Percentiles rank a stretch among this genome's conserved stretches.
Evolutionary conservation across 1,284 basidiomycete genomes (phyloP).

Genomic region (Pascua guehoae): DNA sequence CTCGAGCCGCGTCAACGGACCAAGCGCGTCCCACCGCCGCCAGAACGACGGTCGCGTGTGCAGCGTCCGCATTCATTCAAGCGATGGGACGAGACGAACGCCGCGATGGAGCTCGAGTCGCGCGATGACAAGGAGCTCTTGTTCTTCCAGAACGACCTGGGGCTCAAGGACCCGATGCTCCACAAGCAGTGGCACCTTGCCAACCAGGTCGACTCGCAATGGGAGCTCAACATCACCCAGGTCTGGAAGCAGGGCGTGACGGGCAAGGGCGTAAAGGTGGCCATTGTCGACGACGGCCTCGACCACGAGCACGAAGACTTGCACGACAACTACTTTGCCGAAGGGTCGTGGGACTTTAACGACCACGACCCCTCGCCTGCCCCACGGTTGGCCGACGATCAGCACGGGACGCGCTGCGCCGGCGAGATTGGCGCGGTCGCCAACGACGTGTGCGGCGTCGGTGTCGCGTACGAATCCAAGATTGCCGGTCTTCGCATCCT

Average conservation of each 20-base stretch:
- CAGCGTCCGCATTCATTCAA: background rate
- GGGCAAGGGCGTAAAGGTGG: slow-evolving; percentile 80
- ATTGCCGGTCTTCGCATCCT: slow-evolving; percentile 93
- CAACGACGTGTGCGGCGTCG: slow-evolving; percentile 91
- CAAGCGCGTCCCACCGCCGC: slow-evolving; percentile 12
- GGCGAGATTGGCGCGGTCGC: slow-evolving; percentile 89
- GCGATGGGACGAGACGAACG: slow-evolving; percentile 1
- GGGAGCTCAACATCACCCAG: slow-evolving; percentile 55
- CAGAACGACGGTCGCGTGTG: background rate
- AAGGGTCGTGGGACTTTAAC: slow-evolving; percentile 95
- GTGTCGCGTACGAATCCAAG: slow-evolving; percentile 86
- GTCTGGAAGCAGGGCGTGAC: slow-evolving; percentile 72
- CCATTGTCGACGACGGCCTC: slow-evolving; percentile 92
- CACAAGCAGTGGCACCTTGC: slow-evolving; percentile 80
- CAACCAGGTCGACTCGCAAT: slow-evolving; percentile 47
- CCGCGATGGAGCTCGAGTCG: background rate
- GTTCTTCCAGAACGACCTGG: slow-evolving; percentile 52
- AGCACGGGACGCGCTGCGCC: slow-evolving; percentile 96
- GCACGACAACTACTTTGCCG: slow-evolving; percentile 79
- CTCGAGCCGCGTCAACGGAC: slow-evolving; percentile 13
- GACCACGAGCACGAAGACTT: slow-evolving; percentile 87
- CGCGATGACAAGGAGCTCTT: slow-evolving; percentile 56
- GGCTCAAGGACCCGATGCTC: slow-evolving; percentile 83
- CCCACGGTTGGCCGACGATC: slow-evolving; percentile 84
- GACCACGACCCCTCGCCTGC: slow-evolving; percentile 84